Evolutionary conservation across 1,284 basidiomycete species (phyloP), one percentile per base, ranked within the genome.

Genomic region (Taiwanofungus camphoratus): DNA sequence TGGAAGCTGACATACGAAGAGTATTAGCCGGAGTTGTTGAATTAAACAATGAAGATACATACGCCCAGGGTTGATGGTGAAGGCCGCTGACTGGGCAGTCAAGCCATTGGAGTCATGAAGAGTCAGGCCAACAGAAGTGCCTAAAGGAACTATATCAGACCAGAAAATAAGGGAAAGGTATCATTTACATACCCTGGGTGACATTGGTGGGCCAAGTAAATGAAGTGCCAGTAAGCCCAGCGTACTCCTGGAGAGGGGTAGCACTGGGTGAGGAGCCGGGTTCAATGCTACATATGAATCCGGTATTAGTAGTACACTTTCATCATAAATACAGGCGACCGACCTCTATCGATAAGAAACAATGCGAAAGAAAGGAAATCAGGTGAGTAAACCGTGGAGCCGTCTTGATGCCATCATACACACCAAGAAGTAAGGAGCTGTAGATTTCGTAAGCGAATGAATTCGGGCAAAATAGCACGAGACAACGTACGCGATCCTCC

Each of bases 21-120:
- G 20, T 31, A 40, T 42, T 29, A 48, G 30, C n/a, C n/a, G n/a
- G n/a, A n/a, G n/a, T n/a, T n/a, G 36, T 23, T 29, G 12, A 18
- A 27, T 35, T 16, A 40, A 46, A 35, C 42, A 39, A 22, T 35
- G 42, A 12, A 8, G 2, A 33, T 36, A 50, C 48, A 39, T 65
- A 83, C 80, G 29, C 41, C 76, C 69, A 19, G 60, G 0, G 22
- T 62, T 54, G 50, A 83, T 55, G n/a, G 58, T 66, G 65, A 85
- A 69, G 2, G 74, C 31, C 13, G 71, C 79, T 4, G 70, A 65
- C 52, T 79, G 74, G 2, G 59, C 69, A 36, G 58, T 37, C 0
- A 21, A 1, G 54, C 83, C 82, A 27, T 60, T 72, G 45, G 36
- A 57, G 50, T 87, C 83, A 57, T 69, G 69, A 44, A 86, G 41